Evolutionary conservation across 768 basidiomycete genomes (phyloP).

Genomic region (Dendrothele bispora): DNA sequence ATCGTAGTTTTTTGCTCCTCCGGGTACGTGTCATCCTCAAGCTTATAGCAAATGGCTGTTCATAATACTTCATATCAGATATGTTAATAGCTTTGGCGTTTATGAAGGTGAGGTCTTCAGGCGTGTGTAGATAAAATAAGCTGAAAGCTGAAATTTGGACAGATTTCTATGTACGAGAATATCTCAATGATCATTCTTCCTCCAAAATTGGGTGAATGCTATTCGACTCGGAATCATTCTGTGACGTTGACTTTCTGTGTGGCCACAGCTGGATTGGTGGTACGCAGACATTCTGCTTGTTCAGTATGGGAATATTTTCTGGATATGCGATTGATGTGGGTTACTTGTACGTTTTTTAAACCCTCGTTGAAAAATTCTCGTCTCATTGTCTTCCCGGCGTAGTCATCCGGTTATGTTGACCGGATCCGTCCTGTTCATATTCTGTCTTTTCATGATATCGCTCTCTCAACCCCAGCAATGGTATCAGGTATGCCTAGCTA

Average conservation of each 20-base stretch:
- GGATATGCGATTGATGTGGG: slow-evolving; percentile 5
- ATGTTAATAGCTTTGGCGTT: slow-evolving; percentile 9
- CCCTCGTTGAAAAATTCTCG: neutral
- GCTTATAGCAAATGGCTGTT: too few relatives aligned
- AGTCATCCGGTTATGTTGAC: slow-evolving; percentile 8
- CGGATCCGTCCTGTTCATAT: slow-evolving; percentile 7
- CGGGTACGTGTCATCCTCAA: too few relatives aligned
- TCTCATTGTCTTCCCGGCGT: too few relatives aligned
- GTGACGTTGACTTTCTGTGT: neutral
- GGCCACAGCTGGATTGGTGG: slow-evolving; percentile 1
- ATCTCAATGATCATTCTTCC: slow-evolving; percentile 4
- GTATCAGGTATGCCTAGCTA: slow-evolving; percentile 5
- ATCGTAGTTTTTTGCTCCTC: too few relatives aligned
- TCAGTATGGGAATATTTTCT: neutral
- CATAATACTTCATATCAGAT: too few relatives aligned
- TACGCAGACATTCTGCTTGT: neutral
- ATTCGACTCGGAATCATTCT: neutral
- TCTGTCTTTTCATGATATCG: slow-evolving; percentile 12
- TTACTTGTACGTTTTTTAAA: neutral
- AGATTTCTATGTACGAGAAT: slow-evolving; percentile 11
- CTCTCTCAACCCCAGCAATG: slow-evolving; percentile 7
- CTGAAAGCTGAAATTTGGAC: neutral
- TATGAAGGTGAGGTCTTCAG: slow-evolving; percentile 3
- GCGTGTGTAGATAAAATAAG: neutral
- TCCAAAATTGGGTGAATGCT: slow-evolving; percentile 1